These are phyloP conservation scores for Neonectria magnoliae DNA, from an alignment of 2,329 filamentous ascomycete species.

Conservation along the genomic window DNA sequence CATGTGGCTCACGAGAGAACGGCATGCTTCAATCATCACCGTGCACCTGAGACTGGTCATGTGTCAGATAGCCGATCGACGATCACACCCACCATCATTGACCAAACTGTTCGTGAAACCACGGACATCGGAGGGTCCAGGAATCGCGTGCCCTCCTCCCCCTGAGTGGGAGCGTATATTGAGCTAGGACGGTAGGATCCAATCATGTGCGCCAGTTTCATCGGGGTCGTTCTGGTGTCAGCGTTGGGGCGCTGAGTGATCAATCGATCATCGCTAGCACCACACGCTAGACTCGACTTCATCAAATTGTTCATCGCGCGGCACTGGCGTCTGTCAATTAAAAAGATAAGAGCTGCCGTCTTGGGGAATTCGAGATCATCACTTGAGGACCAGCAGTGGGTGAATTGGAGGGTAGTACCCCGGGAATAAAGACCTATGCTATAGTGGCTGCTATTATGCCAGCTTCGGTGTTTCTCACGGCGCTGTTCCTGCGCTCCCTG, in stretches of 20 bases:
- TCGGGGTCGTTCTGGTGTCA: slow-evolving; percentile 4
- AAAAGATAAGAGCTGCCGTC: background rate
- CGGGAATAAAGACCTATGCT: background rate
- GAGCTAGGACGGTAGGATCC: slow-evolving; percentile 12
- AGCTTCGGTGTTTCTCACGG: background rate
- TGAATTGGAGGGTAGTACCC: background rate
- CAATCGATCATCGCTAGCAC: slow-evolving; percentile 19
- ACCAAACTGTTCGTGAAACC: slow-evolving; percentile 25
- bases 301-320: background rate
- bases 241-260: slow-evolving; percentile 21
- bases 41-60: slow-evolving; percentile 27
- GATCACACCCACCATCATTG: slow-evolving; percentile 30
- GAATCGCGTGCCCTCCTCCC: slow-evolving; percentile 10
- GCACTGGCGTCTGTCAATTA: slow-evolving; percentile 6
- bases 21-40: slow-evolving; percentile 22
- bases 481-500: background rate
- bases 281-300: slow-evolving; percentile 20
- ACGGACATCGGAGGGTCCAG: background rate
- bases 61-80: slow-evolving; percentile 41
- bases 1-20: slow-evolving; percentile 16
- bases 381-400: background rate
- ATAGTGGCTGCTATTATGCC: background rate
- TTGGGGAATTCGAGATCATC: background rate
- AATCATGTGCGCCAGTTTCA: slow-evolving; percentile 33
- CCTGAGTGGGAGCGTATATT: slow-evolving; percentile 9